A percentile compares a stretch with the other conserved stretches of the same genome.
Evolutionary conservation across 345 rosid genomes (phyloP).

Genomic region (Moringa oleifera): DNA sequence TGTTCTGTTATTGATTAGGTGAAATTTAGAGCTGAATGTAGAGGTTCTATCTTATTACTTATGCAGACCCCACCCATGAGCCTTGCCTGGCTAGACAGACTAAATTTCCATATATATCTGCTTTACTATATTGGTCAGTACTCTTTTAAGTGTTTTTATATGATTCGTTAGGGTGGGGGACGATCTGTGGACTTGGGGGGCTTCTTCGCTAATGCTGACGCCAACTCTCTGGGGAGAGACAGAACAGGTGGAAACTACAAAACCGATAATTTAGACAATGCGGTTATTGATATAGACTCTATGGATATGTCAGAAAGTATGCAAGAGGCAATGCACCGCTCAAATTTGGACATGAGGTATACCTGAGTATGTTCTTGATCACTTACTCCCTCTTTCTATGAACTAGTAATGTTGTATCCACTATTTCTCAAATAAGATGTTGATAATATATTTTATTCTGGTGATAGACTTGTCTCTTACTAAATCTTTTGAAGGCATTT

Average conservation of each 20-base stretch:
- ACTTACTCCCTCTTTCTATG: slow-evolving; percentile 3
- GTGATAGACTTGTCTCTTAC: no score
- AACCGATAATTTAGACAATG: slow-evolving; percentile 30
- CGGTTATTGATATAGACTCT: slow-evolving; percentile 54
- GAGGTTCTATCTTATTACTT: no score
- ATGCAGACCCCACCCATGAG: background rate
- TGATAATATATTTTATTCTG: no score
- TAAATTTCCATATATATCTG: background rate
- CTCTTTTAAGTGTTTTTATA: slow-evolving; percentile 9
- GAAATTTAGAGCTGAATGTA: no score
- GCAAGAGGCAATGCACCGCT: slow-evolving; percentile 97
- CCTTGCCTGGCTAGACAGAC: background rate
- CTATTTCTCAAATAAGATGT: no score
- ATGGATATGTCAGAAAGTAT: slow-evolving; percentile 98
- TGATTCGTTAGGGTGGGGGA: slow-evolving; percentile 52
- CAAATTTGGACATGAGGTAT: slow-evolving; percentile 93
- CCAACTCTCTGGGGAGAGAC: slow-evolving; percentile 49
- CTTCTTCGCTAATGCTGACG: slow-evolving; percentile 70
- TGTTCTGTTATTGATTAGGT: no score
- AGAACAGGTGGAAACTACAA: slow-evolving; percentile 37
- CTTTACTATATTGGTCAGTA: background rate
- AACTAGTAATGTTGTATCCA: no score
- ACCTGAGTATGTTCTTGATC: slow-evolving; percentile 25
- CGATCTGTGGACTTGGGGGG: slow-evolving; percentile 65
- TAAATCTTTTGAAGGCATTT: no score